These are phyloP conservation scores for Mesembryanthemum crystallinum DNA, from an alignment of 148 eudicot genomes.

Conservation along the genomic window DNA sequence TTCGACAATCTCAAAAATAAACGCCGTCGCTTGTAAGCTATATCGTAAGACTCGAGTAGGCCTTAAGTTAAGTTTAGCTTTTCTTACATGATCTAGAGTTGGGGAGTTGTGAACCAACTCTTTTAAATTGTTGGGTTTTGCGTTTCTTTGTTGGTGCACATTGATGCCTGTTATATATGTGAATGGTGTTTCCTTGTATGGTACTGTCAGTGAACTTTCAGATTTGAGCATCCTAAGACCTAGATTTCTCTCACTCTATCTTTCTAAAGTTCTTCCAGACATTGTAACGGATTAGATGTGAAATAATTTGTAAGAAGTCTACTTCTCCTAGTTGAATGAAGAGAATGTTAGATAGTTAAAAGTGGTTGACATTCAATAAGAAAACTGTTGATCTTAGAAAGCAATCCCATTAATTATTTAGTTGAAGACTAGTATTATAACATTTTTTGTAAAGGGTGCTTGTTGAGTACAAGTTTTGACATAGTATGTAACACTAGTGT, in stretches of 20 bases:
- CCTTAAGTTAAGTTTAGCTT: conserved; percentile 12
- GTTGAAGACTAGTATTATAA: too few species aligned
- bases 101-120: conserved; percentile 2
- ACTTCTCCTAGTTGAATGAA: not conserved
- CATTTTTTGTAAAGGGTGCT: too few species aligned
- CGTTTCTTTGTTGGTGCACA: not conserved
- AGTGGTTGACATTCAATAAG: not conserved
- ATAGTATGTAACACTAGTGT: too few species aligned
- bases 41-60: conserved; percentile 8
- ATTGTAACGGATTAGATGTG: not conserved
- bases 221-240: not conserved
- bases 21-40: conserved; percentile 50
- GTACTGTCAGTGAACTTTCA: conserved; percentile 5
- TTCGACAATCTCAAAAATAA: conserved; percentile 89
- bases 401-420: not conserved
- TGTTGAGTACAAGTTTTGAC: too few species aligned
- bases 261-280: not conserved
- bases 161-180: conserved; percentile 16
- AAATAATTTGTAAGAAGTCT: not conserved
- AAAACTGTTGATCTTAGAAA: not conserved
- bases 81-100: conserved; percentile 1
- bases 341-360: not conserved
- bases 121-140: not conserved
- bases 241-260: not conserved
- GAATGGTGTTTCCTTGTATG: conserved; percentile 17